phyloP scores from a whole-genome alignment of 768 basidiomycete species.

The Sutorius australiensis region DNA sequence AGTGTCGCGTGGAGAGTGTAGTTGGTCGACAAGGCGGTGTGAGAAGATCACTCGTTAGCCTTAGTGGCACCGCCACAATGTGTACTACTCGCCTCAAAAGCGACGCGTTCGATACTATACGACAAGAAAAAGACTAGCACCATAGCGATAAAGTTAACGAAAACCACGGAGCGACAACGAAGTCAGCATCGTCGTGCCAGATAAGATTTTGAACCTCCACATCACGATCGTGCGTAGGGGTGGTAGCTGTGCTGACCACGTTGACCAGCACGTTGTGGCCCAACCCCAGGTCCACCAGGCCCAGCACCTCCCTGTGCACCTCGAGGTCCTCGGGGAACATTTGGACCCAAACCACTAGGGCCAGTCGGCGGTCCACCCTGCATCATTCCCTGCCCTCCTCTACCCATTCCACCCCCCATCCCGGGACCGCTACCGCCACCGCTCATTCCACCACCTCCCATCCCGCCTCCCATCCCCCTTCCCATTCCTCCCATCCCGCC shows the following conservation, averaged over 20 bases:
- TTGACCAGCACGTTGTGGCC: conserved; percentile 67
- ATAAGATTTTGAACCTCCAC: conserved; percentile 14
- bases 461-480: conserved; percentile 40
- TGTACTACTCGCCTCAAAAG: not conserved
- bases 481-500: conserved; percentile 39
- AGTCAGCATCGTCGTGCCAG: conserved; percentile 2
- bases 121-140: not conserved
- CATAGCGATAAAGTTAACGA: conserved; percentile 18
- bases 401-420: conserved; percentile 40
- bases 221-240: conserved; percentile 67
- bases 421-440: conserved; percentile 39
- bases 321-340: conserved; percentile 64
- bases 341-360: conserved; percentile 46
- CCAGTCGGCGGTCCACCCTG: conserved; percentile 33
- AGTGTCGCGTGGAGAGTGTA: not conserved
- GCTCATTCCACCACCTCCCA: conserved; percentile 32
- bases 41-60: not conserved
- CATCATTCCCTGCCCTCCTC: conserved; percentile 39
- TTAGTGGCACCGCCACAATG: no score
- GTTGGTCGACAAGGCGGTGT: conserved; percentile 2
- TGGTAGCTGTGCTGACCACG: conserved; percentile 81
- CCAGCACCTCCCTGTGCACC: conserved; percentile 54
- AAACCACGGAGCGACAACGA: conserved; percentile 3
- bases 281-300: conserved; percentile 53
- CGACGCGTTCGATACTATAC: not conserved